Evolutionary conservation across 2,329 filamentous ascomycete species (phyloP).

Genomic region (Diplocarpon mali): DNA sequence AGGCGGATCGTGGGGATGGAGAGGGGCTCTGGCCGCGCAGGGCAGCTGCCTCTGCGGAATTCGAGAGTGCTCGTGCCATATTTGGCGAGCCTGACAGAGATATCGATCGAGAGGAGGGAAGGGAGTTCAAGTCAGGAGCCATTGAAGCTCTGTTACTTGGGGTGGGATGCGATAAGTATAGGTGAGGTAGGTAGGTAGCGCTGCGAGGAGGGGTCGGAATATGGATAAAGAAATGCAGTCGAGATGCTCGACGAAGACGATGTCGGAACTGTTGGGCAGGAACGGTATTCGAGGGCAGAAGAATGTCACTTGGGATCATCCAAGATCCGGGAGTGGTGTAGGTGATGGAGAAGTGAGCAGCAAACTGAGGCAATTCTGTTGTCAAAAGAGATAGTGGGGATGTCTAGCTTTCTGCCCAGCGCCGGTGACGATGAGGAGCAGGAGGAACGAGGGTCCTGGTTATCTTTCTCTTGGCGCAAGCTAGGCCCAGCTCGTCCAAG

Average conservation of each 20-base stretch:
- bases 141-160: slow-evolving; percentile 13
- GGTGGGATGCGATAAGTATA: background rate
- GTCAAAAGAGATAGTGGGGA: background rate
- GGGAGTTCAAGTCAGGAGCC: slow-evolving; percentile 46
- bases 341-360: background rate
- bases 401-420: background rate
- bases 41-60: slow-evolving; percentile 19
- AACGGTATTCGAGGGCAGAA: too few relatives aligned
- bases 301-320: too few relatives aligned
- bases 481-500: too few relatives aligned
- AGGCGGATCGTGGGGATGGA: slow-evolving; percentile 52
- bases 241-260: too few relatives aligned
- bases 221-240: too few relatives aligned
- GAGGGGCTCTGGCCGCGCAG: slow-evolving; percentile 40
- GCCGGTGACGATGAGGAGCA: too few relatives aligned
- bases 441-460: too few relatives aligned
- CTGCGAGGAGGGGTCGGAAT: slow-evolving; percentile 3
- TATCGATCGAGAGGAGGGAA: slow-evolving; percentile 36
- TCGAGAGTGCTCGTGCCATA: slow-evolving; percentile 31
- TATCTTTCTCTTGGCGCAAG: too few relatives aligned
- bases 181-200: background rate
- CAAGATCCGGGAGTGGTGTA: background rate
- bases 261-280: too few relatives aligned
- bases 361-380: background rate
- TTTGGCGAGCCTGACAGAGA: slow-evolving; percentile 26